Evolutionary conservation across 176 grass and related monocot genomes (phyloP).

Genomic region (Oryza nivara): DNA sequence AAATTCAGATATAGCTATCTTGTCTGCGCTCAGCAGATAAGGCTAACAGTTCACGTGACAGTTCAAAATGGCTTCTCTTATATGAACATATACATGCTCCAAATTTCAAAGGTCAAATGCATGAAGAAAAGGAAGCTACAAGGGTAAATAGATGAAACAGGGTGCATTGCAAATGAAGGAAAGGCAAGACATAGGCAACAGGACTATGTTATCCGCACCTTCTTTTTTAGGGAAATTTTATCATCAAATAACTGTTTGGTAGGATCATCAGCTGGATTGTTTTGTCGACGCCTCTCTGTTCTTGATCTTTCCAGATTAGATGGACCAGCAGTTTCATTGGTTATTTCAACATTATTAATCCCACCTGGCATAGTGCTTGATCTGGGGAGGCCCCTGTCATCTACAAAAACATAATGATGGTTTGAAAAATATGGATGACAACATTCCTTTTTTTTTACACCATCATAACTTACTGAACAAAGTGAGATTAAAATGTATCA

Average conservation of each 20-base stretch:
- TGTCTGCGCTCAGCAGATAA: background rate
- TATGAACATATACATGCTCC: background rate
- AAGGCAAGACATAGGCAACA: background rate
- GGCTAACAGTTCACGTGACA: no score
- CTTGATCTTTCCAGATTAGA: constrained; percentile 65
- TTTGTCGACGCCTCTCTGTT: constrained; percentile 62
- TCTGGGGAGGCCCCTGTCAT: constrained; percentile 55
- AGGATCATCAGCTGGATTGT: constrained; percentile 53
- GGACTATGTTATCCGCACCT: constrained; percentile 42
- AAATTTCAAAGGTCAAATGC: background rate
- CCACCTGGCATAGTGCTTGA: constrained; percentile 69
- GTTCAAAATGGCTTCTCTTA: background rate
- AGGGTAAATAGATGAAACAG: background rate
- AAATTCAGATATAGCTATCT: background rate
- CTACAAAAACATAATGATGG: constrained; percentile 29
- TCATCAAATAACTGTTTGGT: constrained; percentile 73
- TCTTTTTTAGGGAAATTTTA: constrained; percentile 73
- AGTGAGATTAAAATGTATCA: background rate
- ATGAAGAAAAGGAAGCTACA: background rate
- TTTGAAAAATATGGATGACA: background rate
- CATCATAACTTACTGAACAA: background rate
- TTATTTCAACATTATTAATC: constrained; percentile 54
- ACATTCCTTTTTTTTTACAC: background rate
- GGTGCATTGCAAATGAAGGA: background rate
- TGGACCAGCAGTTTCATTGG: constrained; percentile 42